Percentiles rank a stretch among this genome's conserved stretches.
These are phyloP conservation scores for Spathaspora jeffriesii DNA, from an alignment of 1,139 yeast species.

Conservation along the genomic window DNA sequence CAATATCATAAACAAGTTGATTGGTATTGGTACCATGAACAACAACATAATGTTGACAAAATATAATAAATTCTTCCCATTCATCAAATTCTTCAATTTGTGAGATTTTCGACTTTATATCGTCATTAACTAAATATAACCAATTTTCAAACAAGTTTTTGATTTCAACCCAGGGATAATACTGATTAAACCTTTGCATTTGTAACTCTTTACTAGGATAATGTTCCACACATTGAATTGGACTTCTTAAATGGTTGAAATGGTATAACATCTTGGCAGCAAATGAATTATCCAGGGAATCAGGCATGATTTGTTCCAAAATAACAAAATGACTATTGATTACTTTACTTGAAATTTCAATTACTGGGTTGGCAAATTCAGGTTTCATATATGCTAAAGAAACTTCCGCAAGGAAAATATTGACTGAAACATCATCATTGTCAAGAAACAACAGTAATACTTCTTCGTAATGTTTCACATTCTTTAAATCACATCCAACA, in stretches of 20 bases:
- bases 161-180: conserved; percentile 52
- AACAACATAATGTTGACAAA: conserved; percentile 75
- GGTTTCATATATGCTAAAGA: conserved; percentile 81
- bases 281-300: conserved; percentile 63
- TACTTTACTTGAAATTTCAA: conserved; percentile 47
- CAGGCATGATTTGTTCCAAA: conserved; percentile 73
- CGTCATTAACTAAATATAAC: conserved; percentile 40
- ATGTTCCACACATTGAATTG: conserved; percentile 63
- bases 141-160: conserved; percentile 62
- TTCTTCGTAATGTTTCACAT: conserved; percentile 39
- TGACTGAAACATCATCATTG: conserved; percentile 31
- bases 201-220: conserved; percentile 60
- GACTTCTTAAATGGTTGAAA: conserved; percentile 66
- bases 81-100: conserved; percentile 75
- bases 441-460: conserved; percentile 23
- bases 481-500: conserved; percentile 72
- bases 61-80: conserved; percentile 78
- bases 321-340: conserved; percentile 62
- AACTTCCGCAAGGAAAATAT: conserved; percentile 78
- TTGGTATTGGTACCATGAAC: conserved; percentile 60
- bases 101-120: conserved; percentile 43
- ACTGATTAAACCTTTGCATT: conserved; percentile 43
- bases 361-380: conserved; percentile 64
- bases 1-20: conserved; percentile 13
- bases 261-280: conserved; percentile 76